A percentile compares a stretch with the other conserved stretches of the same genome.
Evolutionary conservation across 208 protist species (phyloP).

Genomic region (Leishmania braziliensis): DNA sequence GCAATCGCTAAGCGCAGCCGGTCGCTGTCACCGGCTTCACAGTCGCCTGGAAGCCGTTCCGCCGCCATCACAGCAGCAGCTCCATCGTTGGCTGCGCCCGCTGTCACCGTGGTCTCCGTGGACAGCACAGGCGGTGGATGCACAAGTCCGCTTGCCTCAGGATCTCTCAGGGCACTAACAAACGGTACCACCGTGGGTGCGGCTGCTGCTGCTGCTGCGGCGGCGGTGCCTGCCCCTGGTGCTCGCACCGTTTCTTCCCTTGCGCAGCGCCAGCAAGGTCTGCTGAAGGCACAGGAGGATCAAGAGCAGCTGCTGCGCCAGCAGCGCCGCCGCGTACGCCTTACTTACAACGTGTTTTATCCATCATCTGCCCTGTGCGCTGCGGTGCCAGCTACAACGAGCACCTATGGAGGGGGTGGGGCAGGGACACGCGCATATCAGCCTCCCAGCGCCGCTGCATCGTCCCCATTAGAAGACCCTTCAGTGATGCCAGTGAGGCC

Average conservation of each 20-base stretch:
- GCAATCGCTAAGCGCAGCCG: conserved; percentile 22
- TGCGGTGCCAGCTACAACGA: background rate
- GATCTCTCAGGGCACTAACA: background rate
- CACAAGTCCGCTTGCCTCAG: background rate
- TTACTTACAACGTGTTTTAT: conserved; percentile 28
- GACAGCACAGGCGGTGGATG: background rate
- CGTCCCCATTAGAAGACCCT: background rate
- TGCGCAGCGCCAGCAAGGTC: conserved; percentile 16
- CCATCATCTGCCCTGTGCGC: background rate
- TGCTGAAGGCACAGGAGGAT: conserved; percentile 8
- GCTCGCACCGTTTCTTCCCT: background rate
- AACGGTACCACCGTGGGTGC: background rate
- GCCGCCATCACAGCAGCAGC: background rate
- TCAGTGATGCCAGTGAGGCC: background rate
- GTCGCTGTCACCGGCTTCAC: conserved; percentile 18
- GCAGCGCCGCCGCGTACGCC: conserved; percentile 25
- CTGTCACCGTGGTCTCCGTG: conserved; percentile 9
- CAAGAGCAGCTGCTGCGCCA: conserved; percentile 12
- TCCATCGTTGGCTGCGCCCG: background rate
- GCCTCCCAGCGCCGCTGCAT: background rate
- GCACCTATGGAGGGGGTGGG: background rate
- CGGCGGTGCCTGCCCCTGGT: background rate
- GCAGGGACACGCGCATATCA: background rate
- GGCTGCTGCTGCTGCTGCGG: background rate
- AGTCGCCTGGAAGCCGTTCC: background rate